Base-by-base conservation (phyloP, 306 rosid genomes). In the Fagus sylvatica region DNA sequence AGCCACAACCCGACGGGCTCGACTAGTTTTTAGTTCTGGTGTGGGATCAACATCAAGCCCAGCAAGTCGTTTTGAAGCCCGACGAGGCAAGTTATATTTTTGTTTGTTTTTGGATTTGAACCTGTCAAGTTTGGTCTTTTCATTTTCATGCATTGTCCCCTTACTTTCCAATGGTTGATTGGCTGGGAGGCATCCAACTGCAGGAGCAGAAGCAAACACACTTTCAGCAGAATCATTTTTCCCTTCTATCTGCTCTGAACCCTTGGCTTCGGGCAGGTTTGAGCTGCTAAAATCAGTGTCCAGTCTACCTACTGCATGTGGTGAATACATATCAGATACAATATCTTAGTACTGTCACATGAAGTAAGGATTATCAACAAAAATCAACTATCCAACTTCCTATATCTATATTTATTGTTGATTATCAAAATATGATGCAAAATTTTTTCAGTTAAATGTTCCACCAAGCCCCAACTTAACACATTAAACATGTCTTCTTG, bases 41-140 rank as follows among this genome's bases (percentile, higher is more conserved):
- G 81, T 71, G 2, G 90, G 86, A 78, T 84, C 99, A 79, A 78
- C 77, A 81, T 87, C 82, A 79, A 91, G 85, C 67, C 96, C 98
- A 82, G 99, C 98, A 74, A 95, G 85, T 77, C 99, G 92, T 85
- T 91, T 95, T 41, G 99, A 95, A 67, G 89, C 80, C 48, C 99
- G 97, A 2, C 93, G 88, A 59, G 96, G 98, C 79, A 92, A 59
- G 75, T 76, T 83, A 53, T 70, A 46, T 56, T 83, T 91, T 74
- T 86, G 85, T 77, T 81, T 84, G 59, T 74, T 84, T 76, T 79
- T 86, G 62, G 74, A 53, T 69, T 73, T 88, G 75, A 74, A 48
- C 76, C 55, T 68, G 46, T 42, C 69, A 41, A 77, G 76, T 65
- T 73, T 78, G 57, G 67, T 51, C 48, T 80, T 85, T 72, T 55